phyloP scores from a whole-genome alignment of 140 eudicot species.

The Ambrosia hybrid region DNA sequence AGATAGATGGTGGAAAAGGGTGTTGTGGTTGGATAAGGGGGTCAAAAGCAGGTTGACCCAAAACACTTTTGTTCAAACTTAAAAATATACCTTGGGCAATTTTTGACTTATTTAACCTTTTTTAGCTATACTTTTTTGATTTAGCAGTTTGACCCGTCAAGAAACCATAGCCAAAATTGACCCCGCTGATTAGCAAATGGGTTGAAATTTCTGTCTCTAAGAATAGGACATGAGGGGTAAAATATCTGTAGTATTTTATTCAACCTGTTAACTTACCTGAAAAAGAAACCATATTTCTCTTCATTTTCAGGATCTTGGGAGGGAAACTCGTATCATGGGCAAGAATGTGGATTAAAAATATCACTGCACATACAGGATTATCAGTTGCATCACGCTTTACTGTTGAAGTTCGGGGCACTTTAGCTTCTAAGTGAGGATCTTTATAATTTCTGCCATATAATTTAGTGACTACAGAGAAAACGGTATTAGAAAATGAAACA shows the following conservation, averaged over 20 bases:
- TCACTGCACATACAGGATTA: slow-evolving; percentile 66
- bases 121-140: too few species aligned
- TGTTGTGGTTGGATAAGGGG: not conserved
- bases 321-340: slow-evolving; percentile 80
- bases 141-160: slow-evolving; percentile 4
- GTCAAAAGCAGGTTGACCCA: not conserved
- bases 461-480: slow-evolving; percentile 52
- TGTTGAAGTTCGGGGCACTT: slow-evolving; percentile 21
- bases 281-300: slow-evolving; percentile 43
- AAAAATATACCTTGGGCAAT: not conserved
- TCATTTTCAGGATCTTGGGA: slow-evolving; percentile 48
- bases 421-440: slow-evolving; percentile 44
- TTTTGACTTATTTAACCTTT: too few species aligned
- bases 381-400: slow-evolving; percentile 43
- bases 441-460: slow-evolving; percentile 63
- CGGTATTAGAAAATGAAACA: slow-evolving; percentile 19
- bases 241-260: not conserved
- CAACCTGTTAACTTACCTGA: slow-evolving; percentile 44
- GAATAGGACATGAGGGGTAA: too few species aligned
- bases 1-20: not conserved
- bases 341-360: slow-evolving; percentile 77
- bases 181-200: not conserved
- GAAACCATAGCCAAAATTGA: not conserved
- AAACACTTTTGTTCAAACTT: not conserved
- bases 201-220: too few species aligned